A percentile compares a stretch with the other conserved stretches of the same genome.
Conservation (phyloP, 345 rosid genomes). For the Barbarea vulgaris region DNA sequence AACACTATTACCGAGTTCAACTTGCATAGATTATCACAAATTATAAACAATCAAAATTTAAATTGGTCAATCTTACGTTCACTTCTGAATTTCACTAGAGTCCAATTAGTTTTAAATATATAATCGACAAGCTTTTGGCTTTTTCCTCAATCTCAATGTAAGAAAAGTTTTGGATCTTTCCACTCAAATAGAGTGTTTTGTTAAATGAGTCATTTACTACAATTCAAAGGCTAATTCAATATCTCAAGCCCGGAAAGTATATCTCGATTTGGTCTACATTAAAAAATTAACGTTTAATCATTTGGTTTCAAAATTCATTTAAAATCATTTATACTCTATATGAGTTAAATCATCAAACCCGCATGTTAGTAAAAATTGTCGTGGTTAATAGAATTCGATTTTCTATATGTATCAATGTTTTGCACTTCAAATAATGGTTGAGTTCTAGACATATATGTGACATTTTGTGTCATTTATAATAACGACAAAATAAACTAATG, state of each 20-base stretch:
- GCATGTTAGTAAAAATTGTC: too few relatives aligned
- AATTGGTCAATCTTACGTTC: conserved; percentile 35
- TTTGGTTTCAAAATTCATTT: background rate
- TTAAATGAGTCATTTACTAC: conserved; percentile 4
- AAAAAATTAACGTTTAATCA: background rate
- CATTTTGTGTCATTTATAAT: background rate
- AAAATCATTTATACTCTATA: background rate
- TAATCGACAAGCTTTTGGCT: conserved; percentile 39
- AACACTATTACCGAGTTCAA: conserved; percentile 38
- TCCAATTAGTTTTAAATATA: conserved; percentile 37
- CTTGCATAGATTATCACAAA: conserved; percentile 28
- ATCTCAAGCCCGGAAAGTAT: background rate
- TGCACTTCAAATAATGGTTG: background rate
- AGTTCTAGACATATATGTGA: background rate
- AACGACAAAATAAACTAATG: background rate
- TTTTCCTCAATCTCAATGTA: conserved; percentile 42
- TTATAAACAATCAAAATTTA: conserved; percentile 28
- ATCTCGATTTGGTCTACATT: background rate
- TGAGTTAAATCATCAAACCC: background rate
- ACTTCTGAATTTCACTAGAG: conserved; percentile 33
- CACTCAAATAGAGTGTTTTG: conserved; percentile 24
- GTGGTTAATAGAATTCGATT: background rate
- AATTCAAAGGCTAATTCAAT: background rate
- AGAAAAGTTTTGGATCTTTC: conserved; percentile 42
- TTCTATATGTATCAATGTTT: background rate